A percentile compares a stretch with the other conserved stretches of the same genome.
These are phyloP conservation scores for Paragyromitra xinjiangensis DNA, from an alignment of 495 filamentous ascomycete genomes.

Conservation along the genomic window DNA sequence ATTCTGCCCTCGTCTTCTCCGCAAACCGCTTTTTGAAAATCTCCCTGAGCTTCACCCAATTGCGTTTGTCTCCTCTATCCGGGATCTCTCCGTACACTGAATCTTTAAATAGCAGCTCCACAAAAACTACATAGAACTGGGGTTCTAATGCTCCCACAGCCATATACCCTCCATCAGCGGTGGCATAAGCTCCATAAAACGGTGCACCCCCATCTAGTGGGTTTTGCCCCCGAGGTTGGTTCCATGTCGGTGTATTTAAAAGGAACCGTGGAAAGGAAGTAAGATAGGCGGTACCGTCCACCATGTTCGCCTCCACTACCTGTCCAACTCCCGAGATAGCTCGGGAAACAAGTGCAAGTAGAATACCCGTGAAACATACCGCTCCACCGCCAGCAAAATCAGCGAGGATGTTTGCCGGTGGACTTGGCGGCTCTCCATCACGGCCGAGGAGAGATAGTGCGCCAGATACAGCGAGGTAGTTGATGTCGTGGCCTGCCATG, in stretches of 20 bases:
- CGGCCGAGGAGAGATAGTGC: constrained; percentile 79
- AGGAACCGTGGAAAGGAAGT: constrained; percentile 76
- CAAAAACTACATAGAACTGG: constrained; percentile 76
- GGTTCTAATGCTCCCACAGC: constrained; percentile 91
- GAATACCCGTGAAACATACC: constrained; percentile 74
- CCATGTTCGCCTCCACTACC: constrained; percentile 95
- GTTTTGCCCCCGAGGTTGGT: constrained; percentile 74
- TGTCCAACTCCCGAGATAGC: constrained; percentile 75
- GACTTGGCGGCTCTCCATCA: constrained; percentile 71
- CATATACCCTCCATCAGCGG: constrained; percentile 81
- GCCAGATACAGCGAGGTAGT: constrained; percentile 90
- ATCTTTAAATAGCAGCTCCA: constrained; percentile 66
- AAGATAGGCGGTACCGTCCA: constrained; percentile 83
- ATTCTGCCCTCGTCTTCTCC: constrained; percentile 77
- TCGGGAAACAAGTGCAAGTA: constrained; percentile 68
- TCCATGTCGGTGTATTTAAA: constrained; percentile 66
- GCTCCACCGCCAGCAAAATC: constrained; percentile 95
- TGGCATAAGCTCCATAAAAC: constrained; percentile 88
- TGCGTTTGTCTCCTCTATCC: constrained; percentile 67
- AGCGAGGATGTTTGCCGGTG: constrained; percentile 83
- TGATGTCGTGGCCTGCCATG: constrained; percentile 99
- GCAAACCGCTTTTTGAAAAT: constrained; percentile 73
- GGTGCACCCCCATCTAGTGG: constrained; percentile 83
- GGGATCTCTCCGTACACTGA: constrained; percentile 64
- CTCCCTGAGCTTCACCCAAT: constrained; percentile 71